Conservation (phyloP, 2,329 filamentous ascomycete genomes). For the Podosphaera aphanis region DNA sequence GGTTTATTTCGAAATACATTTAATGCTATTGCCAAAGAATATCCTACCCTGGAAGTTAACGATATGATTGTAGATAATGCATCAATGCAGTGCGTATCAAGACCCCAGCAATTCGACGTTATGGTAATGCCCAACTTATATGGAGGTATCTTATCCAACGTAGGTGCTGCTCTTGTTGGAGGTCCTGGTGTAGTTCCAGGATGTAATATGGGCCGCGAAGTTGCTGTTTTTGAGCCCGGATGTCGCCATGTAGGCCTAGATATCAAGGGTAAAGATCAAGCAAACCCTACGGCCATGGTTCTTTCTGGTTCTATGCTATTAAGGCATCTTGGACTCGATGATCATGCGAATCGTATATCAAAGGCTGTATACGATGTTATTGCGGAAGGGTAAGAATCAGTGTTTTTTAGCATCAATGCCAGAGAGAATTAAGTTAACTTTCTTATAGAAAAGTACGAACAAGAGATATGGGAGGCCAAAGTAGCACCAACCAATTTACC, state of each 20-base stretch:
- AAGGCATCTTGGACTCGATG: slow-evolving; percentile 86
- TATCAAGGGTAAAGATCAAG: slow-evolving; percentile 98
- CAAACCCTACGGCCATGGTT: slow-evolving; percentile 89
- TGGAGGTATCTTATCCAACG: slow-evolving; percentile 96
- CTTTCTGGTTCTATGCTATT: slow-evolving; percentile 93
- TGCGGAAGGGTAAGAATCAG: slow-evolving; percentile 52
- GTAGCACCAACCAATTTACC: slow-evolving; percentile 86
- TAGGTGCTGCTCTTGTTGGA: slow-evolving; percentile 87
- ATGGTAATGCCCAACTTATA: slow-evolving; percentile 99
- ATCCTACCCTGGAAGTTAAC: slow-evolving; percentile 83
- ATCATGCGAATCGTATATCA: slow-evolving; percentile 95
- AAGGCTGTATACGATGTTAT: slow-evolving; percentile 62
- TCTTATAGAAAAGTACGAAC: slow-evolving; percentile 53
- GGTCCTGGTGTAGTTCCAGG: slow-evolving; percentile 92
- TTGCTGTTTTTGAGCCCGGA: slow-evolving; percentile 94
- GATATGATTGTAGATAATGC: slow-evolving; percentile 99
- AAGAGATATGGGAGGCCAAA: slow-evolving; percentile 81
- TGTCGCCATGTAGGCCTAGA: slow-evolving; percentile 98
- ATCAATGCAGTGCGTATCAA: slow-evolving; percentile 94
- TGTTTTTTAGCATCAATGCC: background rate
- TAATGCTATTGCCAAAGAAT: slow-evolving; percentile 80
- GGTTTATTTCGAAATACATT: slow-evolving; percentile 97
- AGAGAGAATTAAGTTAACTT: slow-evolving; percentile 13
- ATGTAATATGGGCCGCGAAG: slow-evolving; percentile 98
- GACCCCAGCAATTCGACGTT: slow-evolving; percentile 95